phyloP scores from a whole-genome alignment of 192 early-diverging fungal species.

The Backusella mclennaniae region DNA sequence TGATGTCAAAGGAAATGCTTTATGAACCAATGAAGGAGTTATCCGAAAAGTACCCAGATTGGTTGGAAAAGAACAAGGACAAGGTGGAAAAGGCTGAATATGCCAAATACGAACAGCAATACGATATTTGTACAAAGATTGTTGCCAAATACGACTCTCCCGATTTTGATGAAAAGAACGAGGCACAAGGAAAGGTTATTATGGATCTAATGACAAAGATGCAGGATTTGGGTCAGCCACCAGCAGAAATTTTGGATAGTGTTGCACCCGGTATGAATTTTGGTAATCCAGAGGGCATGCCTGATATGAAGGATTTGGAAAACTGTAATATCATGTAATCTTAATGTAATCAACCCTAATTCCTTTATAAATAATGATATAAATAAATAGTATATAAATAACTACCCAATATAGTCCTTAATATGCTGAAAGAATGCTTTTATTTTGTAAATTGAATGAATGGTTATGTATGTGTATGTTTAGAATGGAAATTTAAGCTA shows the following conservation, averaged over 20 bases:
- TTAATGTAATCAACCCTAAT: not conserved
- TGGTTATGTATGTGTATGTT: not conserved
- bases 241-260: conserved; percentile 83
- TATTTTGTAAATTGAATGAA: not conserved
- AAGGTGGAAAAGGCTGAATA: conserved; percentile 69
- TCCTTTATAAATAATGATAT: not conserved
- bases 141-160: conserved; percentile 77
- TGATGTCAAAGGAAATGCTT: conserved; percentile 92
- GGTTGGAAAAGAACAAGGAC: conserved; percentile 78
- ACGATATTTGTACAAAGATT: conserved; percentile 76
- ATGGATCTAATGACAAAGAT: conserved; percentile 97
- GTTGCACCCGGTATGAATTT: conserved; percentile 90
- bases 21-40: conserved; percentile 97
- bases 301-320: conserved; percentile 51
- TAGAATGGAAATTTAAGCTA: not conserved
- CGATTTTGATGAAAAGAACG: conserved; percentile 63
- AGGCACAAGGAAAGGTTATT: conserved; percentile 67
- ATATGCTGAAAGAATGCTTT: not conserved
- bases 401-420: not conserved
- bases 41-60: conserved; percentile 82
- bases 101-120: conserved; percentile 78
- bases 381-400: conserved; percentile 6
- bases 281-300: conserved; percentile 59
- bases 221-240: conserved; percentile 97
- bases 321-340: conserved; percentile 53